These are phyloP conservation scores for Quercus berberidifolia DNA, from an alignment of 306 rosid genomes.

Conservation along the genomic window DNA sequence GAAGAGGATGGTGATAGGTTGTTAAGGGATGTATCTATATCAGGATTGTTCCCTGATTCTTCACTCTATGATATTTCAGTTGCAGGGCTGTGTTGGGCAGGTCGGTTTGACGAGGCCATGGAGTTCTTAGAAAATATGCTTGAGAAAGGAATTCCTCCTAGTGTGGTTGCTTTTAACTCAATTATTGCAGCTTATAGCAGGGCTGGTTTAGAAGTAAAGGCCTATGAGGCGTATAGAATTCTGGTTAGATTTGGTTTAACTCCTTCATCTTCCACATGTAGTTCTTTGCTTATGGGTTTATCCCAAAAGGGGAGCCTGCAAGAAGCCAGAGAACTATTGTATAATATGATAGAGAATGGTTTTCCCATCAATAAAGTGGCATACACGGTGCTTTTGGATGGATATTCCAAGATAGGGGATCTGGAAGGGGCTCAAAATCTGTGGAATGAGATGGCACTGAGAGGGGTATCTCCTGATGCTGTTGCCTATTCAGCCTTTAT, in stretches of 20 bases:
- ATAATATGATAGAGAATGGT: constrained; percentile 56
- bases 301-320: constrained; percentile 56
- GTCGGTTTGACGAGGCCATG: constrained; percentile 52
- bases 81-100: constrained; percentile 69
- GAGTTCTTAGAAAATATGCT: constrained; percentile 45
- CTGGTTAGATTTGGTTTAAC: constrained; percentile 46
- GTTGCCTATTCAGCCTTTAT: constrained; percentile 74
- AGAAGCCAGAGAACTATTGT: constrained; percentile 59
- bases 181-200: constrained; percentile 63
- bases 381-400: constrained; percentile 69
- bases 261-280: constrained; percentile 65
- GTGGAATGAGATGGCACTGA: constrained; percentile 67
- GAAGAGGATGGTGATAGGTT: constrained; percentile 52
- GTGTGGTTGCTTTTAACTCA: constrained; percentile 63
- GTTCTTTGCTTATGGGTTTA: constrained; percentile 61
- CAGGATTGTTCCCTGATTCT: constrained; percentile 37
- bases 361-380: constrained; percentile 52
- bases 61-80: constrained; percentile 47
- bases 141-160: constrained; percentile 59
- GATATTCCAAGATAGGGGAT: constrained; percentile 52
- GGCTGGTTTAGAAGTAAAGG: constrained; percentile 59
- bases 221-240: constrained; percentile 46
- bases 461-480: constrained; percentile 61
- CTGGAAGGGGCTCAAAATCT: constrained; percentile 51
- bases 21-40: constrained; percentile 35